phyloP scores from a whole-genome alignment of 768 basidiomycete genomes.

The Clathrus columnatus region DNA sequence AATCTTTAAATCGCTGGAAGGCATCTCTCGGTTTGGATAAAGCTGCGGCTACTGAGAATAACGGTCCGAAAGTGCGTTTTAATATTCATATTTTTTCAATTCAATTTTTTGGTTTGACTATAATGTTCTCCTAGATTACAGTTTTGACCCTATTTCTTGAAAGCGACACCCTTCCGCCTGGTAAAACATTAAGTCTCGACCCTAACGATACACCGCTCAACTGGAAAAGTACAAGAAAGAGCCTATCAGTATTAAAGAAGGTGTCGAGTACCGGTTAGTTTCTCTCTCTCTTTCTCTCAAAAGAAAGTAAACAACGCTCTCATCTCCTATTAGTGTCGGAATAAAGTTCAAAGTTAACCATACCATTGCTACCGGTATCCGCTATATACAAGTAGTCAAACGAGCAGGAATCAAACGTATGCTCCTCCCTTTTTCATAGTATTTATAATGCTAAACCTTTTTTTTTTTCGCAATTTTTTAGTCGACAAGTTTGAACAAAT shows the following conservation, averaged over 20 bases:
- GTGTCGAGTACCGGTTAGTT: conserved; percentile 76
- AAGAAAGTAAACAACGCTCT: conserved; percentile 11
- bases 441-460: conserved; percentile 1
- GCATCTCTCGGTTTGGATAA: conserved; percentile 77
- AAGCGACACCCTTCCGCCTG: conserved; percentile 56
- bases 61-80: conserved; percentile 55
- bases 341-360: conserved; percentile 85
- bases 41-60: conserved; percentile 26
- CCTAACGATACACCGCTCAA: conserved; percentile 41
- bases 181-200: conserved; percentile 59
- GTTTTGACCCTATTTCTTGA: conserved; percentile 69
- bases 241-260: conserved; percentile 72
- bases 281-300: background rate
- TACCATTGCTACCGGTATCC: conserved; percentile 77
- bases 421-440: conserved; percentile 6
- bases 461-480: conserved; percentile 21
- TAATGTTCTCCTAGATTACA: conserved; percentile 41
- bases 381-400: conserved; percentile 88
- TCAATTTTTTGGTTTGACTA: conserved; percentile 11
- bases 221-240: conserved; percentile 63
- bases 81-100: conserved; percentile 15
- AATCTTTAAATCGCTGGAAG: conserved; percentile 93
- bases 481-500: conserved; percentile 92
- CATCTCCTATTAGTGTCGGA: conserved; percentile 44
- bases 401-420: conserved; percentile 65